Conservation (phyloP, 75 land plant genomes). For the Sequoiadendron giganteum region DNA sequence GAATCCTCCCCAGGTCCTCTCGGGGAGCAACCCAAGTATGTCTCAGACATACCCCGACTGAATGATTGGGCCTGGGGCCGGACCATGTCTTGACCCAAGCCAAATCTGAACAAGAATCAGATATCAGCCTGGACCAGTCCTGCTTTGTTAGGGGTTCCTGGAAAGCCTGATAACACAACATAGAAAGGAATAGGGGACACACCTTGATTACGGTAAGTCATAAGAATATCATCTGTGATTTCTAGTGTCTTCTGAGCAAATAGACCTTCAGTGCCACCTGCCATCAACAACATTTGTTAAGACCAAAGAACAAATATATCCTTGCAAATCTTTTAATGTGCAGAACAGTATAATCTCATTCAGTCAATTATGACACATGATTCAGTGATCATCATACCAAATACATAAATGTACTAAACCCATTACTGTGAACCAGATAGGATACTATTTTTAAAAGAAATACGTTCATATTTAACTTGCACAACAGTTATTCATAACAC, state of each 20-base stretch:
- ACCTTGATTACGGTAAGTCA: slow-evolving; percentile 93
- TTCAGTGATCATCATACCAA: neutral
- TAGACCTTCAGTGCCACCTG: slow-evolving; percentile 96
- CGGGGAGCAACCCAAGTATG: too few relatives aligned
- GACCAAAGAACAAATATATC: neutral
- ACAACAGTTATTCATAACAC: slow-evolving; percentile 1
- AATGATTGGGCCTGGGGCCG: too few relatives aligned
- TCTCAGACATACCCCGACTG: too few relatives aligned
- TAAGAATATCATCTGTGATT: slow-evolving; percentile 69
- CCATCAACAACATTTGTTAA: neutral
- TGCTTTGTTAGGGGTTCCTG: too few relatives aligned
- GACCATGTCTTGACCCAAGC: too few relatives aligned
- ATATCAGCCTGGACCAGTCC: too few relatives aligned
- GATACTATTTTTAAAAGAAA: neutral
- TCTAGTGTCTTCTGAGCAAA: slow-evolving; percentile 91
- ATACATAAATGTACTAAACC: slow-evolving; percentile 3
- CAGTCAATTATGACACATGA: neutral
- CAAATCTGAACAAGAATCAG: too few relatives aligned
- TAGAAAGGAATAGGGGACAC: neutral
- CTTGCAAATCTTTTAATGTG: neutral
- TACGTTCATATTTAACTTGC: neutral
- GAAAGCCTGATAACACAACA: neutral
- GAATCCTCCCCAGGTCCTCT: too few relatives aligned
- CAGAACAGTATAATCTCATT: neutral
- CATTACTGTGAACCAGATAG: neutral